Conservation (phyloP, 2,329 filamentous ascomycete genomes). For the Monosporascus sp. region DNA sequence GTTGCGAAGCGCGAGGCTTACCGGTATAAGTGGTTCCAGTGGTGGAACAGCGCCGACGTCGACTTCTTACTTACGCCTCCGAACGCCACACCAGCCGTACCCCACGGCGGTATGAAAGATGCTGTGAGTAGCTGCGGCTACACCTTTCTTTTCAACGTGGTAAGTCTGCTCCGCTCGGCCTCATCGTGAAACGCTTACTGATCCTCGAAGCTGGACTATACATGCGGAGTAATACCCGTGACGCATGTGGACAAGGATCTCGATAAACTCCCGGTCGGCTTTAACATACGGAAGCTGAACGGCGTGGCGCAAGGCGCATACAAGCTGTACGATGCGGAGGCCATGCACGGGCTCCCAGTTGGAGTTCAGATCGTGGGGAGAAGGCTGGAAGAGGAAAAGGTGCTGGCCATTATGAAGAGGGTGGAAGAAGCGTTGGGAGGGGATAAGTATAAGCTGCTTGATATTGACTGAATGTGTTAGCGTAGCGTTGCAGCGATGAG, state of each 20-base stretch:
- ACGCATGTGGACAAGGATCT: slow-evolving; percentile 70
- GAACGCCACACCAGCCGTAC: slow-evolving; percentile 85
- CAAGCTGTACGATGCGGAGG: slow-evolving; percentile 73
- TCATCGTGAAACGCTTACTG: slow-evolving; percentile 2
- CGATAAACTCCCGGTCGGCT: slow-evolving; percentile 59
- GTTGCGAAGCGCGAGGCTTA: slow-evolving; percentile 73
- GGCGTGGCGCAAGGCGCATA: slow-evolving; percentile 79
- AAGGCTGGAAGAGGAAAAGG: slow-evolving; percentile 81
- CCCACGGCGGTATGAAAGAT: slow-evolving; percentile 80
- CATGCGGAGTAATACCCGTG: slow-evolving; percentile 75
- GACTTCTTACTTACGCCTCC: slow-evolving; percentile 81
- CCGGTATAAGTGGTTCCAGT: slow-evolving; percentile 73
- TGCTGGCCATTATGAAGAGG: slow-evolving; percentile 72
- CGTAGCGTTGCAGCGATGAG: neutral
- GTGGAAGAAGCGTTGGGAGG: slow-evolving; percentile 68
- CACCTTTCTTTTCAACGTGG: slow-evolving; percentile 87
- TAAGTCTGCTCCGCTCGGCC: slow-evolving; percentile 33
- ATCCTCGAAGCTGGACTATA: slow-evolving; percentile 67
- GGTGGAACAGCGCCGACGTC: slow-evolving; percentile 69
- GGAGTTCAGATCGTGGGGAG: slow-evolving; percentile 79
- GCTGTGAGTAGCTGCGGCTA: slow-evolving; percentile 85
- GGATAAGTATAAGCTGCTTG: slow-evolving; percentile 46
- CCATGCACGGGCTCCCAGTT: slow-evolving; percentile 85
- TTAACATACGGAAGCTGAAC: slow-evolving; percentile 62
- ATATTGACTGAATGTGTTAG: slow-evolving; percentile 33